Evolutionary conservation across 2,329 filamentous ascomycete genomes (phyloP), one percentile per base, ranked within the genome.

Genomic region (Fusarium graminum): DNA sequence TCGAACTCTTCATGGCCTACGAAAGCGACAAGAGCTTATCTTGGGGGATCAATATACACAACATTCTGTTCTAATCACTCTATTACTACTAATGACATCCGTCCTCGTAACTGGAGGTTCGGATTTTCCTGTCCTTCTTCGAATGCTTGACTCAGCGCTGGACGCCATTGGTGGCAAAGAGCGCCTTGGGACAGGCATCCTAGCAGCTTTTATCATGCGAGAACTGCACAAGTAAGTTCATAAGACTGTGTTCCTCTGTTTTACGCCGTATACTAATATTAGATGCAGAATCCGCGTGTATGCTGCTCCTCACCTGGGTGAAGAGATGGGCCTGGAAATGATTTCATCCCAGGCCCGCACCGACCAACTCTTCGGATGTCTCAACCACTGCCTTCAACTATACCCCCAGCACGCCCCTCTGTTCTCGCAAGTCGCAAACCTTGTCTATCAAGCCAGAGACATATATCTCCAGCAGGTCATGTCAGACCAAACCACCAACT

Each of bases 381-480:
- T 74, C 1, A 66, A 63, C 19, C 59, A 71, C 45, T 72, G 68
- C 0, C 53, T 69, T 4, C 92, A 97, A 74, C 85, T 92, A 6
- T 83, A 87, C 9, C 86, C 96, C 69, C 92, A 97, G 74, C 92
- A 92, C 61, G 86, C 89, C 7, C 79, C 96, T 2, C 86, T 91
- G 3, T 90, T 89, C 67, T 89, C 88, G 1, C 89, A 92, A 43
- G 85, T 96, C 70, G 83, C 89, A 42, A 94, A 96, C 65, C 90
- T 97, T 81, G 92, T 91, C 70, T 86, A 97, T 2, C 93, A 97
- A 73, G 92, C 92, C 0, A 90, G 91, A 5, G 87, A 89, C 3
- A 96, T 97, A 46, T 95, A 92, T 74, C 82, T 97, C 2, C 92
- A 97, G 70, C 92, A 94, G 76, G 90, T 70, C 6, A 17, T 67